Conservation (phyloP, 805 yeast genomes). For the Candida dajiaensis region DNA sequence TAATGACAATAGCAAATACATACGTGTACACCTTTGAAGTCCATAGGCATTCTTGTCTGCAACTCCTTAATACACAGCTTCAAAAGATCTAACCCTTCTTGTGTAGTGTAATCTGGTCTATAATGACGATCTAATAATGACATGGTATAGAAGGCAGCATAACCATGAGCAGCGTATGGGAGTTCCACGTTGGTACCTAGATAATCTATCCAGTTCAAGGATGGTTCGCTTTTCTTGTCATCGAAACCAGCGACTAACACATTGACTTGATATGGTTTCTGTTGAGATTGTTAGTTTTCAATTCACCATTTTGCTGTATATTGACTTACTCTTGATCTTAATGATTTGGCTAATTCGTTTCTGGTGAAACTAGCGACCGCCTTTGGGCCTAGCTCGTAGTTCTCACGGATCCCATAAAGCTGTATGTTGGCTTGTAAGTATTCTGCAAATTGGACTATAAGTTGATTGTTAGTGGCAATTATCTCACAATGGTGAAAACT, state of each 20-base stretch:
- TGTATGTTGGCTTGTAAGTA: conserved; percentile 90
- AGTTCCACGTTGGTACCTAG: conserved; percentile 85
- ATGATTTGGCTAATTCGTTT: conserved; percentile 77
- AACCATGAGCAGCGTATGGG: conserved; percentile 98
- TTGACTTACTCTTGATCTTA: conserved; percentile 63
- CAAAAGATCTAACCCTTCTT: conserved; percentile 74
- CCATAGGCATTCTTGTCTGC: conserved; percentile 84
- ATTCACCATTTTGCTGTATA: neutral
- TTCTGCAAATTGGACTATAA: conserved; percentile 79
- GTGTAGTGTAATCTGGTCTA: conserved; percentile 63
- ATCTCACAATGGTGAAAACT: neutral
- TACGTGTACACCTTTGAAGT: conserved; percentile 77
- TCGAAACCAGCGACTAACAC: conserved; percentile 86
- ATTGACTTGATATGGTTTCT: conserved; percentile 91
- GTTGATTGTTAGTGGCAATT: conserved; percentile 11
- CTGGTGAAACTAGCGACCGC: conserved; percentile 88
- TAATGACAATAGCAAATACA: conserved; percentile 8
- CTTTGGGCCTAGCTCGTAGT: conserved; percentile 71
- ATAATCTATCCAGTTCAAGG: conserved; percentile 86
- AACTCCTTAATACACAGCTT: conserved; percentile 73
- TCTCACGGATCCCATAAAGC: conserved; percentile 80
- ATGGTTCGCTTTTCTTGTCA: conserved; percentile 48
- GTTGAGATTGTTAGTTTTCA: conserved; percentile 5
- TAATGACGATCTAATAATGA: conserved; percentile 90
- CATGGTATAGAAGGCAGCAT: conserved; percentile 93